A percentile compares a stretch with the other conserved stretches of the same genome.
phyloP scores from a whole-genome alignment of 2,329 filamentous ascomycete genomes.

The Neofusicoccum cordaticola region DNA sequence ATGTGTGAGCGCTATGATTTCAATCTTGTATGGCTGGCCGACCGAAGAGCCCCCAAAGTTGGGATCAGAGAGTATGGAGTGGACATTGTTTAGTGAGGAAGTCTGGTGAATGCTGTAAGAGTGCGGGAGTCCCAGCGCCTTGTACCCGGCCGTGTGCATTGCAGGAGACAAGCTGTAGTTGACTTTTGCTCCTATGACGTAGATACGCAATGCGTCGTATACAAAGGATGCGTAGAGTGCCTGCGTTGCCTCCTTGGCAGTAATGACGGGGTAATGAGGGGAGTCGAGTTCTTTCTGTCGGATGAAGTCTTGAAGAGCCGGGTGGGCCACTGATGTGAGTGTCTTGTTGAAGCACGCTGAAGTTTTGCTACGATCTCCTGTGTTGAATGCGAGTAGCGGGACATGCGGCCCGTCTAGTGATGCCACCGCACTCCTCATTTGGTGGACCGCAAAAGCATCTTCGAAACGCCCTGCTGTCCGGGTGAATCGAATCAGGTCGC shows the following conservation, averaged over 20 bases:
- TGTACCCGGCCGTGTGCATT: slow-evolving; percentile 72
- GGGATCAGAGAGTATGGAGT: slow-evolving; percentile 61
- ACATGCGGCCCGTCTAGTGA: slow-evolving; percentile 44
- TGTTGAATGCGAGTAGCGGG: slow-evolving; percentile 64
- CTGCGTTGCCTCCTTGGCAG: slow-evolving; percentile 61
- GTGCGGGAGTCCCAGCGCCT: slow-evolving; percentile 66
- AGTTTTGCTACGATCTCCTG: slow-evolving; percentile 59
- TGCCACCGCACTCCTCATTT: slow-evolving; percentile 52
- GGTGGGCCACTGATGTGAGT: slow-evolving; percentile 59
- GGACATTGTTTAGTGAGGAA: slow-evolving; percentile 60
- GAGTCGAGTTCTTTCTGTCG: not conserved
- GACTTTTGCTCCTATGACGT: slow-evolving; percentile 71
- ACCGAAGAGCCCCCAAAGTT: slow-evolving; percentile 71
- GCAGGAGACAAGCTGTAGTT: slow-evolving; percentile 71
- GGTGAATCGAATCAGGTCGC: slow-evolving; percentile 61
- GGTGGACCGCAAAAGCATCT: slow-evolving; percentile 62
- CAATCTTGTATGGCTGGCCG: slow-evolving; percentile 71
- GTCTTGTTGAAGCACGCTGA: slow-evolving; percentile 67
- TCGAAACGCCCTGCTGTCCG: slow-evolving; percentile 56
- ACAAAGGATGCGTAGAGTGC: slow-evolving; percentile 66
- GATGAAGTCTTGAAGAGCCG: not conserved
- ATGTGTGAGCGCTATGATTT: slow-evolving; percentile 63
- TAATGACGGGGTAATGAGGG: slow-evolving; percentile 47
- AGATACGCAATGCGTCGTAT: slow-evolving; percentile 67
- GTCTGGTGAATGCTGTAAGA: slow-evolving; percentile 64